These are phyloP conservation scores for Mrakia hoshinonis DNA, from an alignment of 768 basidiomycete species.

Conservation along the genomic window DNA sequence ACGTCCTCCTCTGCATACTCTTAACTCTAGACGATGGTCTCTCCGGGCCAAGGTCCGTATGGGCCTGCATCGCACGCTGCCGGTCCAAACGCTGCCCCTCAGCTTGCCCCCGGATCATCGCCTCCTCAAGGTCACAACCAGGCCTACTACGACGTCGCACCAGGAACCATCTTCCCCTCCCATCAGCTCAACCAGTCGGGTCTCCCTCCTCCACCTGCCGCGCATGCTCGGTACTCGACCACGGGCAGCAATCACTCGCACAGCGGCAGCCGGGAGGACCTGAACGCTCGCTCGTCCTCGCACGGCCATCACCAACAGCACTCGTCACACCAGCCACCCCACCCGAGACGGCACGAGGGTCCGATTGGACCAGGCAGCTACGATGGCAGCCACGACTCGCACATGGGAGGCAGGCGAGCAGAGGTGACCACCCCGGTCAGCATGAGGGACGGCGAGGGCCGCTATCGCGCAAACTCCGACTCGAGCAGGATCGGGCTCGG, in stretches of 20 bases:
- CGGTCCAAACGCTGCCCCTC: not conserved
- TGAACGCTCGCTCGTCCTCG: not conserved
- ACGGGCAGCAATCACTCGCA: not conserved
- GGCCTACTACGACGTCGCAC: not conserved
- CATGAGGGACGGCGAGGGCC: not conserved
- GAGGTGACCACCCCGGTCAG: conserved; percentile 2
- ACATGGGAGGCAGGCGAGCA: not conserved
- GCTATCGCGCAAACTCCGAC: not conserved
- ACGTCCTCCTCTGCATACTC: not conserved
- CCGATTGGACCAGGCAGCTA: not conserved
- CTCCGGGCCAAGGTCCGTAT: not conserved
- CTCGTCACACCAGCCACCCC: not conserved
- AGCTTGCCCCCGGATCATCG: not conserved
- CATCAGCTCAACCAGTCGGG: not conserved
- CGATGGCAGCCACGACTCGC: conserved; percentile 4
- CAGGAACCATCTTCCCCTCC: not conserved
- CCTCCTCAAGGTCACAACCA: not conserved
- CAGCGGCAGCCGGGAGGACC: not conserved
- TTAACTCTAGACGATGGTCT: not conserved
- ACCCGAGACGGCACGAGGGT: not conserved
- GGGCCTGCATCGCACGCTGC: not conserved
- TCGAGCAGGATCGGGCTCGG: not conserved
- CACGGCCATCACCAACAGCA: not conserved
- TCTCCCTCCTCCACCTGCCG: not conserved
- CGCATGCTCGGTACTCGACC: not conserved